These are phyloP conservation scores for Haplographium delicatum DNA, from an alignment of 495 filamentous ascomycete species.

Conservation along the genomic window DNA sequence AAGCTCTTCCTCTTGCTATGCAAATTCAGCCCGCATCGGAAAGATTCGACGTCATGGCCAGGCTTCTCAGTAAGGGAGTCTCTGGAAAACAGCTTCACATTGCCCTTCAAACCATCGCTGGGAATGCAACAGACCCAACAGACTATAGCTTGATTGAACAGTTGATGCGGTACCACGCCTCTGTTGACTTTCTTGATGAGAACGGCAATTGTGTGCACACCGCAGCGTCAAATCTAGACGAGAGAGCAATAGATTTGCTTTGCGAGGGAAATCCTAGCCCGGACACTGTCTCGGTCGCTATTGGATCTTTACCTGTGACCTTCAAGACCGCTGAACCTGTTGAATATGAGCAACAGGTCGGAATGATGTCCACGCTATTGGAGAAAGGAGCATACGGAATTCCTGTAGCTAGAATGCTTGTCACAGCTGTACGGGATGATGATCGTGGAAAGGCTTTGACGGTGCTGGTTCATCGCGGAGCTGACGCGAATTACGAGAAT, in stretches of 20 bases:
- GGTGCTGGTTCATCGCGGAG: not conserved
- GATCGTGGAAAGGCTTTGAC: not conserved
- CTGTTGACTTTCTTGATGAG: conserved; percentile 1
- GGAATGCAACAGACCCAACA: not conserved
- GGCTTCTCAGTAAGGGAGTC: conserved; percentile 2
- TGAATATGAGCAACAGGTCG: not conserved
- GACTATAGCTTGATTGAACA: not conserved
- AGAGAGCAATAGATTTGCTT: not conserved
- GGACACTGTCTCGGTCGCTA: not conserved
- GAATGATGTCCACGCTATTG: not conserved
- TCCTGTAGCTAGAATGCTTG: not conserved
- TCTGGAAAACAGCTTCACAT: not conserved
- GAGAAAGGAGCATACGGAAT: not conserved
- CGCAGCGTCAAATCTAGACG: not conserved
- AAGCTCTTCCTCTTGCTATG: conserved; percentile 1
- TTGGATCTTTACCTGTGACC: not conserved
- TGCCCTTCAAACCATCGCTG: not conserved
- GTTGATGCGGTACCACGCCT: not conserved
- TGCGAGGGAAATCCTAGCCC: conserved; percentile 2
- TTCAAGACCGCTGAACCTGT: not conserved
- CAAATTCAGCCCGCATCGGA: conserved; percentile 1
- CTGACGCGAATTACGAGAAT: not conserved
- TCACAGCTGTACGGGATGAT: not conserved
- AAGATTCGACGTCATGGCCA: not conserved
- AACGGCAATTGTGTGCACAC: conserved; percentile 1